Conservation (phyloP, 1,139 yeast species). For the Protomyces gravidus region DNA sequence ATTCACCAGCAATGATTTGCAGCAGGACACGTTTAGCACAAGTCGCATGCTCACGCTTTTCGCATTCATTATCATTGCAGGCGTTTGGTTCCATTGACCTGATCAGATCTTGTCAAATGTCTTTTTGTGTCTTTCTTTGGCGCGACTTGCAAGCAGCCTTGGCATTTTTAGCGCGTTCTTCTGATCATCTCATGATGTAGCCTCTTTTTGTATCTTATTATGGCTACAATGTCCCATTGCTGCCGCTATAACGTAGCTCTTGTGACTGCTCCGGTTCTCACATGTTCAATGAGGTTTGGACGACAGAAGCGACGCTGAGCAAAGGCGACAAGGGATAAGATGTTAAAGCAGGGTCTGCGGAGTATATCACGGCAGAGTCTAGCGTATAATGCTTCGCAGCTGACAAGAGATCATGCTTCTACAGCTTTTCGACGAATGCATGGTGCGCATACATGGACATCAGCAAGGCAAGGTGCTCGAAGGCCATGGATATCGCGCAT, state of each 20-base stretch:
- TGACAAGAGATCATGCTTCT: background rate
- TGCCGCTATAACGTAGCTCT: background rate
- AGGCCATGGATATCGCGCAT: background rate
- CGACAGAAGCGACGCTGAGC: too few species aligned
- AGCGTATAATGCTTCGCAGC: background rate
- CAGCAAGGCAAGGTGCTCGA: too few species aligned
- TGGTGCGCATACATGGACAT: too few species aligned
- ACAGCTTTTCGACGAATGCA: too few species aligned
- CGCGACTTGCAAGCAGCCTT: background rate
- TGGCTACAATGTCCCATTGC: background rate
- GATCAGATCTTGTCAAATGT: background rate
- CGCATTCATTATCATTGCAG: conserved; percentile 26
- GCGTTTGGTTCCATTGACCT: conserved; percentile 22
- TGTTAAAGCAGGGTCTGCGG: background rate
- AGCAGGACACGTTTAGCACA: conserved; percentile 8
- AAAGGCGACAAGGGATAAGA: too few species aligned
- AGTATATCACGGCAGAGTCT: background rate
- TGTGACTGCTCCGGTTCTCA: background rate
- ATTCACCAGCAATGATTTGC: conserved; percentile 9
- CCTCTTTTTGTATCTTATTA: background rate
- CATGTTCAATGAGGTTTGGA: background rate
- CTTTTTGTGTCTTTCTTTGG: background rate
- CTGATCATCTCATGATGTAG: background rate
- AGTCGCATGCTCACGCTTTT: conserved; percentile 18
- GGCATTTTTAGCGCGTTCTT: background rate